Conservation (phyloP, 148 eudicot species). For the Nyssa sinensis region DNA sequence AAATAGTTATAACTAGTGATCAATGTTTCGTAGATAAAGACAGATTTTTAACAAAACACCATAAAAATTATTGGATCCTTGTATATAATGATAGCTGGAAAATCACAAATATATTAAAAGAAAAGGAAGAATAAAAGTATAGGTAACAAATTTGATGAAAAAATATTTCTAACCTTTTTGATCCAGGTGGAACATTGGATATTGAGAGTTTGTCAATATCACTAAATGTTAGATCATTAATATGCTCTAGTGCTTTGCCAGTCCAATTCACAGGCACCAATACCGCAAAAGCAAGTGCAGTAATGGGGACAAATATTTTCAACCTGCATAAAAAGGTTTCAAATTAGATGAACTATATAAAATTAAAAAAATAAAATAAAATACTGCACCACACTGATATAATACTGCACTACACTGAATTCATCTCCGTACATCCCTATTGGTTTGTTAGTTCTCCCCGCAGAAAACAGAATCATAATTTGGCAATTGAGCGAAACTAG, state of each 20-base stretch:
- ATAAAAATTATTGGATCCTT: background rate
- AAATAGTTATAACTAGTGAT: background rate
- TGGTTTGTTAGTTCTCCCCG: background rate
- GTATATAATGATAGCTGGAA: background rate
- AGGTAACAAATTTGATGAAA: background rate
- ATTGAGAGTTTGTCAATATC: slow-evolving; percentile 90
- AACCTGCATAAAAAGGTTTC: slow-evolving; percentile 52
- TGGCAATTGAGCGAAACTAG: background rate
- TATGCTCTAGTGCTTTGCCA: slow-evolving; percentile 49
- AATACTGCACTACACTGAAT: background rate
- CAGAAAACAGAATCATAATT: background rate
- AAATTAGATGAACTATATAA: background rate
- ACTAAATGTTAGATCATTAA: slow-evolving; percentile 60
- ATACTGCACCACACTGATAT: background rate
- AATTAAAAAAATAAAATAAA: background rate
- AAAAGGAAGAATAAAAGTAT: background rate
- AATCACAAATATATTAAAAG: background rate
- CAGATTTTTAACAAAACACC: background rate
- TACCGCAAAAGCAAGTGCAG: slow-evolving; percentile 72
- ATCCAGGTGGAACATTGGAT: slow-evolving; percentile 78
- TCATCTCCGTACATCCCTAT: background rate
- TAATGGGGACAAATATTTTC: slow-evolving; percentile 94
- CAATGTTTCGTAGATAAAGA: background rate
- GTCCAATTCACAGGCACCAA: slow-evolving; percentile 93
- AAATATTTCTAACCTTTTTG: slow-evolving; percentile 59